Percentiles rank a stretch among this genome's conserved stretches.
Evolutionary conservation across 2,329 filamentous ascomycete species (phyloP).

Genomic region (Chaetomium strumarium): DNA sequence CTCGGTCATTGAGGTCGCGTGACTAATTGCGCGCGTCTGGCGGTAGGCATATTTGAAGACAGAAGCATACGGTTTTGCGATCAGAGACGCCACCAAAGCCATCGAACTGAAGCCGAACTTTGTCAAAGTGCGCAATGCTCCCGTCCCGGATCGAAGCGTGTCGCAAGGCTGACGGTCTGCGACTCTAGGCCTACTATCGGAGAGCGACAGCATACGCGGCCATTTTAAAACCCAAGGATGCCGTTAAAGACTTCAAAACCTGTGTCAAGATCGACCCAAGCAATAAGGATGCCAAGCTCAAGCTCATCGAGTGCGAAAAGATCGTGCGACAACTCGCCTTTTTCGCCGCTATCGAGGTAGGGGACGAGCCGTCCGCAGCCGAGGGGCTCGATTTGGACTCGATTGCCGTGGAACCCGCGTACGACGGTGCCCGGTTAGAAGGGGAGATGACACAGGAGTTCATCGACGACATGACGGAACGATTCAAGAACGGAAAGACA

Average conservation of each 20-base stretch:
- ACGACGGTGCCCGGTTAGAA: constrained; percentile 75
- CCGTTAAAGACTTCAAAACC: constrained; percentile 84
- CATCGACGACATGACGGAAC: constrained; percentile 91
- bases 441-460: constrained; percentile 93
- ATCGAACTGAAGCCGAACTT: constrained; percentile 84
- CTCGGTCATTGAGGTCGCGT: constrained; percentile 32
- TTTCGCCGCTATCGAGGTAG: constrained; percentile 88
- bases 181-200: constrained; percentile 77
- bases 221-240: constrained; percentile 82
- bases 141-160: neutral
- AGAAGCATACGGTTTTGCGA: constrained; percentile 89
- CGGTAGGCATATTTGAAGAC: constrained; percentile 88
- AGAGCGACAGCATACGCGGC: constrained; percentile 87
- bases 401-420: constrained; percentile 74
- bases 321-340: constrained; percentile 89
- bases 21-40: constrained; percentile 36
- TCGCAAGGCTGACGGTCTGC: constrained; percentile 4
- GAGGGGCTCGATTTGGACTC: constrained; percentile 83
- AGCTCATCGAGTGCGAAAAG: constrained; percentile 89
- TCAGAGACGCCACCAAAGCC: constrained; percentile 84
- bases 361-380: constrained; percentile 85
- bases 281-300: constrained; percentile 87
- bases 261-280: constrained; percentile 80
- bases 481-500: constrained; percentile 95
- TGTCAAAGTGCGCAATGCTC: constrained; percentile 61